A percentile compares a stretch with the other conserved stretches of the same genome.
Evolutionary conservation across 768 basidiomycete species (phyloP).

Genomic region (Leccinum incarnatum): DNA sequence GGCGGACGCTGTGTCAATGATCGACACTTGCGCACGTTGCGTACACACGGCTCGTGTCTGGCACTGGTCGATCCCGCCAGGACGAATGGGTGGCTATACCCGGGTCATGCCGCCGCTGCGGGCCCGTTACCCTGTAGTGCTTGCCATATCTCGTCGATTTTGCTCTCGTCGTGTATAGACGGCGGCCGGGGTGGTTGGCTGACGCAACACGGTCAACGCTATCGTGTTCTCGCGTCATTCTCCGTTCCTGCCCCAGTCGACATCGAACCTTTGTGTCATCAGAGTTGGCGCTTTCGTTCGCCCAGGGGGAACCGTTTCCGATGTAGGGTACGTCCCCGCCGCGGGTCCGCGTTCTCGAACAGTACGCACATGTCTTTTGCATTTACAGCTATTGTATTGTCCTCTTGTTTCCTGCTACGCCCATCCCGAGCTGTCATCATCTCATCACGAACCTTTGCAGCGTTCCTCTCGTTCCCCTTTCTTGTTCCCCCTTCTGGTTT

Average conservation of each 20-base stretch:
- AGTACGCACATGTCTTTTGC: neutral
- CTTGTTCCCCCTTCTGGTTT: neutral
- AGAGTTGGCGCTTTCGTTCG: neutral
- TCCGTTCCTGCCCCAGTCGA: no score
- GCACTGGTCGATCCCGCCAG: neutral
- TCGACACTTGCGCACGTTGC: slow-evolving; percentile 5
- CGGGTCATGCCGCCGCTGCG: no score
- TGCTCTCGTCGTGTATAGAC: neutral
- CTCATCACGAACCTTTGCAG: neutral
- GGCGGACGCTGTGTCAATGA: neutral
- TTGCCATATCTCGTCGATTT: neutral
- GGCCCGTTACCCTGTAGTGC: neutral
- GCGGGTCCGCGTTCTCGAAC: neutral
- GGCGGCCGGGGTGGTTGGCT: neutral
- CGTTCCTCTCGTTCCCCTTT: neutral
- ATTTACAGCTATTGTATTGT: neutral
- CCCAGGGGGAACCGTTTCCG: neutral
- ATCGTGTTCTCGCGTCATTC: neutral
- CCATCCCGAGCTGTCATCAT: neutral
- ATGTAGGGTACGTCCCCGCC: neutral
- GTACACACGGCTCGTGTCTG: neutral
- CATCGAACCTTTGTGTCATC: neutral
- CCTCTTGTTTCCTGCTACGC: neutral
- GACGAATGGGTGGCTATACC: neutral
- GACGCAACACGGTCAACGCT: neutral